Conservation (phyloP, 2,329 filamentous ascomycete species). For the Leptographium lundbergii region DNA sequence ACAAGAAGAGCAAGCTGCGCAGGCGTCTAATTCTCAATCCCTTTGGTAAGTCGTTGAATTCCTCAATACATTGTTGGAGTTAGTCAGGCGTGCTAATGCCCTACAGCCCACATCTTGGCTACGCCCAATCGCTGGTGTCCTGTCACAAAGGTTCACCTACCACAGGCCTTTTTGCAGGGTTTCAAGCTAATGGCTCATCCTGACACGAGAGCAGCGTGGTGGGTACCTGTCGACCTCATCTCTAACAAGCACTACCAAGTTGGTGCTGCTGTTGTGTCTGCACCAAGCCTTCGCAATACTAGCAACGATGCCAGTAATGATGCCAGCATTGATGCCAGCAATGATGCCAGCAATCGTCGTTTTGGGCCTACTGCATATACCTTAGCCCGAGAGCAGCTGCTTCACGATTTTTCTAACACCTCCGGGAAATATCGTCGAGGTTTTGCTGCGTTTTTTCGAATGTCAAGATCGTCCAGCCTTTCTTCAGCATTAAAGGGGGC, state of each 20-base stretch:
- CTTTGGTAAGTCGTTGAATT: conserved; percentile 38
- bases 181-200: conserved; percentile 46
- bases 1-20: conserved; percentile 31
- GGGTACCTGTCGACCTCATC: conserved; percentile 29
- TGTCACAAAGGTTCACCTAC: conserved; percentile 8
- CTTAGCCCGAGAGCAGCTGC: conserved; percentile 20
- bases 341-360: neutral
- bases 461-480: neutral
- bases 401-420: conserved; percentile 14
- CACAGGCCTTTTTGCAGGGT: conserved; percentile 46
- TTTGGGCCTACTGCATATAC: conserved; percentile 14
- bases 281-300: neutral
- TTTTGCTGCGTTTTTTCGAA: conserved; percentile 1
- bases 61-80: neutral
- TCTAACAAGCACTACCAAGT: conserved; percentile 1
- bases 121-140: conserved; percentile 7
- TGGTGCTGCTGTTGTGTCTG: neutral
- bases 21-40: conserved; percentile 47
- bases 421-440: conserved; percentile 10
- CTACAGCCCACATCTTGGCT: conserved; percentile 31
- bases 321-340: too few species aligned
- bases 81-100: neutral
- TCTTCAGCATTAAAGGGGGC: conserved; percentile 8
- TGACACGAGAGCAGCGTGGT: conserved; percentile 38
- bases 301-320: neutral